Percentiles rank a stretch among this genome's conserved stretches.
These are phyloP conservation scores for Coriolopsis trogii DNA, from an alignment of 1,284 basidiomycete species.

Conservation along the genomic window DNA sequence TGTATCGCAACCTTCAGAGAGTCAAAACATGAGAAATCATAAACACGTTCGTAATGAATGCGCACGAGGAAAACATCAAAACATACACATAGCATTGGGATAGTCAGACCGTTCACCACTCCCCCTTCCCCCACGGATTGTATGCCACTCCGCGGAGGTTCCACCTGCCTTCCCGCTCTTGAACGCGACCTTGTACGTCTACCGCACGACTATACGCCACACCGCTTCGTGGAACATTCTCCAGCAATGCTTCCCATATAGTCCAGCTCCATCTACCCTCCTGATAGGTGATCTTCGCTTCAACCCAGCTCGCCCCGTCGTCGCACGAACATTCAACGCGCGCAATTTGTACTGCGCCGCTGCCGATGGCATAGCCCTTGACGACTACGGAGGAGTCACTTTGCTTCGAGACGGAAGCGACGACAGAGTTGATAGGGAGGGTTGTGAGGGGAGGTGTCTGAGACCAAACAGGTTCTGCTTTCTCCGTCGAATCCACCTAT, in stretches of 20 bases:
- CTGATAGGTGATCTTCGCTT: slow-evolving; percentile 59
- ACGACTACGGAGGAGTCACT: slow-evolving; percentile 39
- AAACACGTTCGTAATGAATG: no score
- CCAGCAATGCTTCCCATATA: slow-evolving; percentile 56
- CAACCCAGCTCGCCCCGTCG: slow-evolving; percentile 52
- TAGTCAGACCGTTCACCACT: slow-evolving; percentile 24
- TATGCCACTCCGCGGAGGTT: slow-evolving; percentile 64
- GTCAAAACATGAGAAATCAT: no score
- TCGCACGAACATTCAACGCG: slow-evolving; percentile 56
- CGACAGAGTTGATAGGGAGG: slow-evolving; percentile 64
- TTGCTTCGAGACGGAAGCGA: slow-evolving; percentile 42
- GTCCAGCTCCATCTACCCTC: slow-evolving; percentile 73
- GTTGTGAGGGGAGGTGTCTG: slow-evolving; percentile 61
- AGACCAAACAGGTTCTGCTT: slow-evolving; percentile 44
- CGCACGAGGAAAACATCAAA: no score
- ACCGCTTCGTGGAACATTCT: slow-evolving; percentile 29
- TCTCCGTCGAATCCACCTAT: slow-evolving; percentile 37
- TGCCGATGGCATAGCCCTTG: slow-evolving; percentile 63
- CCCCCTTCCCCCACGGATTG: slow-evolving; percentile 31
- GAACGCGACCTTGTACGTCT: slow-evolving; percentile 46
- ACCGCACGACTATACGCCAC: slow-evolving; percentile 44
- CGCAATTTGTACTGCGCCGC: slow-evolving; percentile 46
- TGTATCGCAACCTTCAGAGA: no score
- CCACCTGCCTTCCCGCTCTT: slow-evolving; percentile 55
- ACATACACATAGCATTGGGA: no score